Evolutionary conservation across 2,329 filamentous ascomycete species (phyloP).

Genomic region (Aspergillus fumigatus): DNA sequence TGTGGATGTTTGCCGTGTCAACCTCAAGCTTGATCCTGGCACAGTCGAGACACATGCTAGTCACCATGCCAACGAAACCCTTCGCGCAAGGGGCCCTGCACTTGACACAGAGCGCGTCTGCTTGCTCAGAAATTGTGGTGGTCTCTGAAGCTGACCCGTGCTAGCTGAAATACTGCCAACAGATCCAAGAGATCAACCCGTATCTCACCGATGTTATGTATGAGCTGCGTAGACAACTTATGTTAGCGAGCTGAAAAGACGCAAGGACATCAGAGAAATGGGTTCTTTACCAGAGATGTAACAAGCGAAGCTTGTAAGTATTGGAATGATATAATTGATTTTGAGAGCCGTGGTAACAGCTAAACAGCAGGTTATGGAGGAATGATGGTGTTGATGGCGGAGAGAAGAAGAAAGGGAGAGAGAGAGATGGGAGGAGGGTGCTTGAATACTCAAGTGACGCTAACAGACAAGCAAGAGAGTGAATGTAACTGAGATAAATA

Average conservation of each 20-base stretch:
- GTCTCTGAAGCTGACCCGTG: background rate
- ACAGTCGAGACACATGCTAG: background rate
- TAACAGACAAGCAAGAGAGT: background rate
- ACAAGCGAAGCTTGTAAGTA: background rate
- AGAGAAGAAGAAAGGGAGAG: background rate
- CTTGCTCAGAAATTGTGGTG: background rate
- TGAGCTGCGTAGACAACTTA: background rate
- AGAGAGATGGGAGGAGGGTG: background rate
- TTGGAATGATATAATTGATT: background rate
- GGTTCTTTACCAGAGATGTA: background rate
- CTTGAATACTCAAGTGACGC: background rate
- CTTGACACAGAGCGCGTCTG: background rate
- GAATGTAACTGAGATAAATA: background rate
- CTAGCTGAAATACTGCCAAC: background rate
- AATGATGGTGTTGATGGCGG: background rate
- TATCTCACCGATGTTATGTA: background rate
- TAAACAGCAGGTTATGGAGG: background rate
- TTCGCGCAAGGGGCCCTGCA: background rate
- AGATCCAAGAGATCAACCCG: background rate
- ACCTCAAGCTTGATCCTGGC: background rate
- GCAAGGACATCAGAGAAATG: background rate
- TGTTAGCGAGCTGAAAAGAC: background rate
- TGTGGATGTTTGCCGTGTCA: background rate
- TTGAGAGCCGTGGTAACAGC: background rate
- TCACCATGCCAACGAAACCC: constrained; percentile 1